phyloP scores from a whole-genome alignment of 768 basidiomycete genomes.

The Tubosaeta sp. region DNA sequence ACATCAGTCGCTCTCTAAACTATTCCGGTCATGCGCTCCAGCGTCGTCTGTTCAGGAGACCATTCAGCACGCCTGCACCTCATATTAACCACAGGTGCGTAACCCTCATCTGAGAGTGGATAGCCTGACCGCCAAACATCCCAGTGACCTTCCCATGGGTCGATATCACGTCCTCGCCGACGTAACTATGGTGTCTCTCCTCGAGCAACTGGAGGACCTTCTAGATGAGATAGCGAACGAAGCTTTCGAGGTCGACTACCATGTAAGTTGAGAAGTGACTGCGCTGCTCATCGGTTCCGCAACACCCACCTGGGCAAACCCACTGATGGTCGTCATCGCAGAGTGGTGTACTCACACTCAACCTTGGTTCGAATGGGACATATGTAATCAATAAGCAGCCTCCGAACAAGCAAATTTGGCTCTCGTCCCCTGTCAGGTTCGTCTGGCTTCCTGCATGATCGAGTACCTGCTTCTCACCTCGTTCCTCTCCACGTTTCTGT shows the following conservation, averaged over 20 bases:
- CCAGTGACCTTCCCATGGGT: constrained; percentile 53
- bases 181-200: constrained; percentile 67
- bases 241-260: constrained; percentile 82
- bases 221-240: constrained; percentile 56
- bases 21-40: constrained; percentile 1
- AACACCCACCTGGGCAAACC: not conserved
- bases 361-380: constrained; percentile 70
- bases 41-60: constrained; percentile 14
- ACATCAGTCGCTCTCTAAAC: not conserved
- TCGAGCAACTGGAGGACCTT: constrained; percentile 70
- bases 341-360: constrained; percentile 89
- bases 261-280: constrained; percentile 44
- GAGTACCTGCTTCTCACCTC: not conserved
- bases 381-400: constrained; percentile 98
- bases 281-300: not conserved
- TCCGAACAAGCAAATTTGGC: constrained; percentile 96
- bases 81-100: constrained; percentile 53
- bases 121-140: not conserved
- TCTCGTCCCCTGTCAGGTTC: constrained; percentile 84
- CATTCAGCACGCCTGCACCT: constrained; percentile 49
- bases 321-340: constrained; percentile 30
- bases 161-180: constrained; percentile 73
- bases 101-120: not conserved
- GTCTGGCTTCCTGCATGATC: constrained; percentile 13
- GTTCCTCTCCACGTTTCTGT: not conserved